Base-by-base conservation (phyloP, 345 rosid genomes). In the Dovyalis caffra region DNA sequence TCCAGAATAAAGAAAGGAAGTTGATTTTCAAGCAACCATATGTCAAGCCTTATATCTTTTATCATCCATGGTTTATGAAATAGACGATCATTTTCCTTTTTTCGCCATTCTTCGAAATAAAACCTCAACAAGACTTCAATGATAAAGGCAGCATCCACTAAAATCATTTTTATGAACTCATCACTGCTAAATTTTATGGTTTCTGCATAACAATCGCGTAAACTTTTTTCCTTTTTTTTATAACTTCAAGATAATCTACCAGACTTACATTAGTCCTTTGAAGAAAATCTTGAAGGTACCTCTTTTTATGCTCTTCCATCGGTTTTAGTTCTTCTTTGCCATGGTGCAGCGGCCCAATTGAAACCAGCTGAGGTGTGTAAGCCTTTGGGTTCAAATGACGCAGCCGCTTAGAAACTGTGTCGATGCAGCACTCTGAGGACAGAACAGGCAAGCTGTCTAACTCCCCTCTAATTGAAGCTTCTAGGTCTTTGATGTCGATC, bases 1-100 rank as follows among this genome's bases (percentile, higher is more conserved):
- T 33, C 60, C 32, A 81, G 70, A 21, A 84, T 76, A 32, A 76
- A 76, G 25, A 72, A 71, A 5, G 86, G 84, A 74, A 80, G 40
- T 64, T 84, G 82, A 70, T 81, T 84, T 70, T 84, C 84, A 0
- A 80, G 61, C 56, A 75, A 34, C 35, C 56, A 2, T 29, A 84
- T 49, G 12, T 83, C 80, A 0, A 0, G 18, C 32, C 21, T 47
- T 3, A 77, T 64, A 18, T 68, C 74, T 4, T 6, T 15, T 23
- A 74, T 53, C n/a, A 57, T 26, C 29, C 77, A 31, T 3, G 71
- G 69, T 66, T 37, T 74, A 29, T 66, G 28, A 33, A 34, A 66
- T 20, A 66, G 12, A 0, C 56, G 18, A 28, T 74, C 77, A n/a
- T 32, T 64, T 1, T 28, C 34, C 25, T 35, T n/a, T 6, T 37